A percentile compares a stretch with the other conserved stretches of the same genome.
These are phyloP conservation scores for Teunomyces lycoperdinae DNA, from an alignment of 805 yeast species.

Conservation along the genomic window DNA sequence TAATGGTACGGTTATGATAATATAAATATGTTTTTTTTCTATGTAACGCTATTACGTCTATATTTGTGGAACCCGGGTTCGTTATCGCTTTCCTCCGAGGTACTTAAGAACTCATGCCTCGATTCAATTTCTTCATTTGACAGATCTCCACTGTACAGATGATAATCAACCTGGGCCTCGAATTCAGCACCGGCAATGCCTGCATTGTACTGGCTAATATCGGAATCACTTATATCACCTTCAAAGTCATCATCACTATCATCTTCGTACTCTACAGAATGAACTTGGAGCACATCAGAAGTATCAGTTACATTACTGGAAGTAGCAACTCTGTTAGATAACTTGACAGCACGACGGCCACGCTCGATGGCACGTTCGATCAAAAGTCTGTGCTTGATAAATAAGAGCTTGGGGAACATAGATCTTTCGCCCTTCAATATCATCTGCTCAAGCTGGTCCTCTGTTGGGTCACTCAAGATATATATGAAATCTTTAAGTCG, in stretches of 20 bases:
- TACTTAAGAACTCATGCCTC: not conserved
- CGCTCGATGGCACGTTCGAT: conserved; percentile 64
- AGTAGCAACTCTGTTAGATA: conserved; percentile 9
- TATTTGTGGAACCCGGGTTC: not conserved
- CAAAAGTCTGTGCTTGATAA: conserved; percentile 59
- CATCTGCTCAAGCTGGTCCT: conserved; percentile 52
- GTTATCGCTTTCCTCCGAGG: not conserved
- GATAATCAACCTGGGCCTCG: not conserved
- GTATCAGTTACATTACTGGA: conserved; percentile 2
- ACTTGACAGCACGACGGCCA: conserved; percentile 38
- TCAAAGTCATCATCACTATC: conserved; percentile 9
- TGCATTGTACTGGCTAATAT: not conserved
- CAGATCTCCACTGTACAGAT: not conserved
- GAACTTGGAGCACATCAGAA: conserved; percentile 6
- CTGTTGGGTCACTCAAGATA: conserved; percentile 67
- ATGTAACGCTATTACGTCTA: not conserved
- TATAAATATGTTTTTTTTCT: not conserved
- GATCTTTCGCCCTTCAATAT: conserved; percentile 61
- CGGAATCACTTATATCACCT: conserved; percentile 2
- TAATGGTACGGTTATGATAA: not conserved
- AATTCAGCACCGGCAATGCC: not conserved
- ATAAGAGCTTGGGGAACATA: conserved; percentile 63
- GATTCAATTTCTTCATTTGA: not conserved
- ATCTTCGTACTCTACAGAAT: conserved; percentile 10
- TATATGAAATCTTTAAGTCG: conserved; percentile 56